Base-by-base conservation (phyloP, 768 basidiomycete genomes). In the Neoboletus brunneissimus region DNA sequence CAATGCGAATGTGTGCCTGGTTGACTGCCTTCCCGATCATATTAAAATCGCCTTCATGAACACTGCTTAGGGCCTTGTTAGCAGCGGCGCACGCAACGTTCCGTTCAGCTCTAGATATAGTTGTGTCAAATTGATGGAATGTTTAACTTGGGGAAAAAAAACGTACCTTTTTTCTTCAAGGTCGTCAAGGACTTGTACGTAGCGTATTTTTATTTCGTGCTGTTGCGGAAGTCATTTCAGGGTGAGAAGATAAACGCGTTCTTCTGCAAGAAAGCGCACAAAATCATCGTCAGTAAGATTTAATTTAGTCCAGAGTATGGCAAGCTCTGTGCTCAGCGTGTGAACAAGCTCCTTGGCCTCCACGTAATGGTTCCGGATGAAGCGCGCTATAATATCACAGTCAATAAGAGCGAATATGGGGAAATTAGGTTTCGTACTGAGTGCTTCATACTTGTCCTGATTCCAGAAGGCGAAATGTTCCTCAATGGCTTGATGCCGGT, bases 391-490 rank as follows among this genome's bases (percentile, higher is more conserved):
- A 27, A 27, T 27, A 6, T 6, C 27, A 6, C 27, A 27, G 3
- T 27, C 27, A 27, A 27, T 27, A 27, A 27, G 27, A 4, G 27
- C 5, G 5, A 3, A 27, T 27, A 27, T 6, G 27, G 27, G 5
- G 27, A 6, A 27, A 4, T 27, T 27, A 27, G 27, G 27, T 27
- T 27, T 27, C 5, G 29, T 23, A 23, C 41, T 42, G 22, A 56
- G 29, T 0, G 16, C 22, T 2, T 7, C 46, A 23, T 60, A 60
- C 2, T 57, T 60, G 16, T 60, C 48, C 0, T 6, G 1, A 9
- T 60, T 31, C 55, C 55, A 59, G 15, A 56, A 57, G 0, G 4
- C 1, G 5, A 57, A 60, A 16, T 54, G 13, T 25, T 53, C n/a
- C 15, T 51, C 40, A 0, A 60, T 42, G 0, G 40, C 29, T 27